Base-by-base conservation (phyloP, 2,329 filamentous ascomycete genomes). In the Drechslera avenae region DNA sequence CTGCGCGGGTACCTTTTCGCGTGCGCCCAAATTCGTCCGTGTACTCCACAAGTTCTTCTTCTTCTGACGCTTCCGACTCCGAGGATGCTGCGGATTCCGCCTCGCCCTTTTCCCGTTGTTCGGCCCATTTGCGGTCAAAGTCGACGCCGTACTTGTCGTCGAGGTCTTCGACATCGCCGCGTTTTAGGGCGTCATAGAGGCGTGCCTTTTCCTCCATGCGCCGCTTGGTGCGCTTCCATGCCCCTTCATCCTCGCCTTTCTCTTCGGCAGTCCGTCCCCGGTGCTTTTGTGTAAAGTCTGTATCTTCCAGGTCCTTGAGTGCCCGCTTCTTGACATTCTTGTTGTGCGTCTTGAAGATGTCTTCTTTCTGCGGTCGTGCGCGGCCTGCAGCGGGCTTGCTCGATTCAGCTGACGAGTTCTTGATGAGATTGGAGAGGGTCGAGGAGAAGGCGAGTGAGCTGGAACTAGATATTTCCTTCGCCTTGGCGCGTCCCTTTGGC, bases 91-190 rank as follows among this genome's bases (percentile, higher is more conserved):
- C 77, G 1, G 76, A 74, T 2, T 72, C 73, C 5, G 76, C 54
- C 50, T 79, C 75, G 45, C 68, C 74, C 1, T 67, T 65, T 3
- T 72, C 74, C 46, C 86, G 78, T 18, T 78, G 77, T 68, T 96
- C 90, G 0, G 88, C 91, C 92, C 94, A 97, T 76, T 97, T 99
- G 54, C 88, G 82, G 74, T 97, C 94, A 73, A 99, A 99, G 76
- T 99, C 93, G 2, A 99, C 88, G 19, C 96, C 74, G 57, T 79
- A 82, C 18, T 83, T 81, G 61, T 86, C 84, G 34, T 83, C 78
- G 62, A 84, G 78, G 67, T 87, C 83, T 59, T 89, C 83, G 34
- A 79, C 55, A 67, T 96, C 87, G n/a, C 93, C 92, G 28, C 89
- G 83, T 74, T 96, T 96, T 85, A 99, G 87, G 31, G 90, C 89